Evolutionary conservation across 2,329 filamentous ascomycete genomes (phyloP).

Genomic region (Aschersonia sp.): DNA sequence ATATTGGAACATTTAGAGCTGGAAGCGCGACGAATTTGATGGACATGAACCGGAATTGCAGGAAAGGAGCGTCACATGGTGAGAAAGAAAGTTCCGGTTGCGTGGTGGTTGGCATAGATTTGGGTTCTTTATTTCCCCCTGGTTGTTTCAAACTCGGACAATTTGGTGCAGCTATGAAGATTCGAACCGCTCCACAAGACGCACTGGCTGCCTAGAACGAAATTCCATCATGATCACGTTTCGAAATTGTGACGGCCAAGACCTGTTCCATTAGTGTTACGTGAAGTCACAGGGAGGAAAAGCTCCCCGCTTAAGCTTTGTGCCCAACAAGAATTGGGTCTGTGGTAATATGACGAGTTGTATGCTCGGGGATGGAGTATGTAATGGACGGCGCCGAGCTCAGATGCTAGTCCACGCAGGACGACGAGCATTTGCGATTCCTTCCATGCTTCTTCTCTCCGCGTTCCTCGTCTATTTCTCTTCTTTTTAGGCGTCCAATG

Average conservation of each 20-base stretch:
- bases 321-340: neutral
- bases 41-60: neutral
- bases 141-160: neutral
- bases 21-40: neutral
- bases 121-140: neutral
- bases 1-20: conserved; percentile 1
- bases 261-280: neutral
- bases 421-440: too few species aligned
- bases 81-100: neutral
- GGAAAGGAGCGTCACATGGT: neutral
- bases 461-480: too few species aligned
- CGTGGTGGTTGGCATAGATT: conserved; percentile 3
- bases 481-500: too few species aligned
- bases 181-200: neutral
- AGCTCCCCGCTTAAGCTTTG: neutral
- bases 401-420: too few species aligned
- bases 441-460: too few species aligned
- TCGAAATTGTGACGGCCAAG: neutral
- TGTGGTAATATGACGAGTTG: neutral
- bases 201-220: neutral
- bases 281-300: neutral
- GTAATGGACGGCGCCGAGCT: too few species aligned
- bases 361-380: neutral
- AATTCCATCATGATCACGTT: neutral
- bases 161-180: conserved; percentile 1